Base-by-base conservation (phyloP, 352 stramenopile species). In the Phytophthora melonis region DNA sequence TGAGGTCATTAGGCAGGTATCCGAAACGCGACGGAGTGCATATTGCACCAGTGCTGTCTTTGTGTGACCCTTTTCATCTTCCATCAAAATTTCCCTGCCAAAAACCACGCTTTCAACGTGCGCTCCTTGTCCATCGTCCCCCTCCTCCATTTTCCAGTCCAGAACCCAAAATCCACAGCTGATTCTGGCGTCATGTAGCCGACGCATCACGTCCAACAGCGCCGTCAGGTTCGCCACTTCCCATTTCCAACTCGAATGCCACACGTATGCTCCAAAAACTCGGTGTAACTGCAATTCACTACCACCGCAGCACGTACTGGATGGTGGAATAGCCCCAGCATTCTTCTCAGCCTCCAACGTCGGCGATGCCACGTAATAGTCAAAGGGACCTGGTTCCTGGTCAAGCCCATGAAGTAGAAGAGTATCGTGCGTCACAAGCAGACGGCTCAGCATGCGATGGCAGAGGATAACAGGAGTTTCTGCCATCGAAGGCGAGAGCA, bases 201-300 rank as follows among this genome's bases (percentile, higher is more conserved):
- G 78, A 5, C 79, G 80, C 89, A 96, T 96, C 13, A 86, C 86
- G 36, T 86, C 75, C 25, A 91, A 60, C 23, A 94, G 58, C 16
- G 88, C 77, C 8, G 66, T 59, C 14, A 83, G 64, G n/a, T 82
- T 93, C 10, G 77, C 30, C 36, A 97, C 77, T 69, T 93, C 78
- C 90, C 90, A 97, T 50, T 85, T 84, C 89, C 89, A 97, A 60
- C 86, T 94, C 14, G 87, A 91, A 67, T 95, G 88, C 90, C 90
- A 97, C 75, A 97, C 93, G 54, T 95, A 96, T 3, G 90, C 83
- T 27, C 89, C 88, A 72, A 96, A 97, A 4, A 96, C 88, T 68
- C 82, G 90, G 23, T 83, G 83, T 19, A 93, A 63, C 59, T 89
- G 82, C 13, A 97, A 57, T 32, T 95, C 88, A 72, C 84, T 94